These are phyloP conservation scores for Eucalyptus microcorys DNA, from an alignment of 345 rosid genomes.

Conservation along the genomic window DNA sequence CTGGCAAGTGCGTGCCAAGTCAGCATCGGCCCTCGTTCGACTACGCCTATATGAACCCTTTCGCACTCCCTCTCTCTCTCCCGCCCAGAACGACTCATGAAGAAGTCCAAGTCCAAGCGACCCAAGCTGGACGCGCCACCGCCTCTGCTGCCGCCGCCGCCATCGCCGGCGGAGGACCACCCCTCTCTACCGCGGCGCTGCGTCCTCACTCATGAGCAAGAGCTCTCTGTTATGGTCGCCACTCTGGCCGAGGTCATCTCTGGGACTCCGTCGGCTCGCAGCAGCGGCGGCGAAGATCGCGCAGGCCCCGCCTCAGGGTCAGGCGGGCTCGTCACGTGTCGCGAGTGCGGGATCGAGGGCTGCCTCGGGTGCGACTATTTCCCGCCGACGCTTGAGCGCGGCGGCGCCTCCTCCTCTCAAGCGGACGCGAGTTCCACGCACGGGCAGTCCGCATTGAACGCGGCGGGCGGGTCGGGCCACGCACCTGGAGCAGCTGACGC, in stretches of 20 bases:
- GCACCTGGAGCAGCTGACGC: neutral
- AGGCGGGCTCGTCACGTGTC: slow-evolving; percentile 41
- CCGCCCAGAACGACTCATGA: slow-evolving; percentile 2
- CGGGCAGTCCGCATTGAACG: neutral
- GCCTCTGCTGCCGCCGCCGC: neutral
- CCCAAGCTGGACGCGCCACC: neutral
- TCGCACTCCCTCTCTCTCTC: neutral
- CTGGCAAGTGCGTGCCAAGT: neutral
- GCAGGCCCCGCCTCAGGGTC: neutral
- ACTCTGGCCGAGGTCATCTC: slow-evolving; percentile 7
- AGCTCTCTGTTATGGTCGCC: slow-evolving; percentile 51
- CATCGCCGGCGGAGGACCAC: neutral
- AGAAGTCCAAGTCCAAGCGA: slow-evolving; percentile 11
- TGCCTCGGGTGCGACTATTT: slow-evolving; percentile 73
- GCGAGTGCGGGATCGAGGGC: slow-evolving; percentile 45
- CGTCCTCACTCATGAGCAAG: slow-evolving; percentile 42
- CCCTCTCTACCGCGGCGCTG: neutral
- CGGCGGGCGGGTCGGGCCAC: neutral
- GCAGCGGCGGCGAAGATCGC: neutral
- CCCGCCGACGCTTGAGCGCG: slow-evolving; percentile 22
- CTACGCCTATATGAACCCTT: neutral
- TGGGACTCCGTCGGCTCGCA: neutral
- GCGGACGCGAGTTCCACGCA: neutral
- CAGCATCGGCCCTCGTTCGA: neutral
- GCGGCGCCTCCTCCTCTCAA: neutral